Evolutionary conservation across 495 filamentous ascomycete genomes (phyloP).

Genomic region (Daldinia vernicosa): DNA sequence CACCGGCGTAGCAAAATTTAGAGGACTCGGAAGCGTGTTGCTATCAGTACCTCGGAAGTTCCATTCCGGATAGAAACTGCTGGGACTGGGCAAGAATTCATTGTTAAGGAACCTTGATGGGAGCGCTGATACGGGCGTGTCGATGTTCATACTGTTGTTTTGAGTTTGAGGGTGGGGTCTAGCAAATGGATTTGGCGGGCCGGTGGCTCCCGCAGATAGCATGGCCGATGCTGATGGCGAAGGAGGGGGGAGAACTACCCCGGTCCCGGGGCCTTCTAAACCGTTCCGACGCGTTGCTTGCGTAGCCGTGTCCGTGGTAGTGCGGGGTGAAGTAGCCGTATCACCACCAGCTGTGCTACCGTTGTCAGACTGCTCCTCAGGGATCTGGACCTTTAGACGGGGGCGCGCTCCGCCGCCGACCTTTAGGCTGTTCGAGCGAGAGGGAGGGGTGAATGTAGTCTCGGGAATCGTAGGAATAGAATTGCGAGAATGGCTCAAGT

Average conservation of each 20-base stretch:
- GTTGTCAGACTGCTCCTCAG: conserved; percentile 84
- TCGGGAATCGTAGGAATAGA: conserved; percentile 67
- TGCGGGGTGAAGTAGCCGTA: conserved; percentile 72
- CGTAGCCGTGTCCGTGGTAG: conserved; percentile 62
- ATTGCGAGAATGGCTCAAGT: conserved; percentile 56
- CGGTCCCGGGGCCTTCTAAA: conserved; percentile 64
- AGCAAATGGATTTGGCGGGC: conserved; percentile 95
- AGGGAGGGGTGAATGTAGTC: conserved; percentile 69
- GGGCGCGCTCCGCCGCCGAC: conserved; percentile 72
- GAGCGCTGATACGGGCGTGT: conserved; percentile 97
- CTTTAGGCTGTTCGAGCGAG: conserved; percentile 74
- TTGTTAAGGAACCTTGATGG: conserved; percentile 89
- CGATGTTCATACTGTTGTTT: conserved; percentile 77
- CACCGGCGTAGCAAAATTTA: conserved; percentile 91
- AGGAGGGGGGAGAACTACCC: conserved; percentile 88
- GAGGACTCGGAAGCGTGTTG: conserved; percentile 87
- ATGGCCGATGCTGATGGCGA: conserved; percentile 86
- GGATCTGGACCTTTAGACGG: conserved; percentile 91
- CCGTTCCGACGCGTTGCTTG: conserved; percentile 51
- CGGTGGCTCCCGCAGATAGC: conserved; percentile 88
- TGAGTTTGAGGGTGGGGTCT: conserved; percentile 74
- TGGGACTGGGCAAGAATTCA: conserved; percentile 85
- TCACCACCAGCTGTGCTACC: conserved; percentile 79
- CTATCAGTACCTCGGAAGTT: conserved; percentile 70
- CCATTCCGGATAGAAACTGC: conserved; percentile 94